A percentile compares a stretch with the other conserved stretches of the same genome.
Conservation (phyloP, 495 filamentous ascomycete species). For the Xylaria scruposa region DNA sequence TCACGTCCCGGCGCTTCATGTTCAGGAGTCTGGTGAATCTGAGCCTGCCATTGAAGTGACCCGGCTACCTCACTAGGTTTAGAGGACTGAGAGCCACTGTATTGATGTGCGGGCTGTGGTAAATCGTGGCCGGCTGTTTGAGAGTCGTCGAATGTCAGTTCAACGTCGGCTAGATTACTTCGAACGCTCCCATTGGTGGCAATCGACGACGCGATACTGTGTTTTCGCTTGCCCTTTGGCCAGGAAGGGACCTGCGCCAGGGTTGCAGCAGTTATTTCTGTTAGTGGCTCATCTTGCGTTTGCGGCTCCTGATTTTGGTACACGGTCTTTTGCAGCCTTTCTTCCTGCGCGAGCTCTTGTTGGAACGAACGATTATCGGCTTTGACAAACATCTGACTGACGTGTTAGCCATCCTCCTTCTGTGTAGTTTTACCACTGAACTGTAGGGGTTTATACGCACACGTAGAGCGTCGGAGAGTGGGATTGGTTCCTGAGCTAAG, state of each 20-base stretch:
- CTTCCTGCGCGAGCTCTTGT: slow-evolving; percentile 48
- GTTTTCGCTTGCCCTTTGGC: slow-evolving; percentile 28
- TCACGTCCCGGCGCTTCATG: neutral
- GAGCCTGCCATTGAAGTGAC: slow-evolving; percentile 6
- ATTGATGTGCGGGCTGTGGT: slow-evolving; percentile 31
- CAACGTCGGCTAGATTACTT: slow-evolving; percentile 31
- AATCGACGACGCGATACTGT: slow-evolving; percentile 37
- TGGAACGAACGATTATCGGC: slow-evolving; percentile 54
- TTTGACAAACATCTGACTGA: slow-evolving; percentile 45
- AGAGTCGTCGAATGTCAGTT: slow-evolving; percentile 36
- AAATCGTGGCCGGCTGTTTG: slow-evolving; percentile 34
- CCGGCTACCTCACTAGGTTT: slow-evolving; percentile 25
- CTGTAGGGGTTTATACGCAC: slow-evolving; percentile 25
- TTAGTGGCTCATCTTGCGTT: slow-evolving; percentile 9
- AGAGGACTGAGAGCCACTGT: slow-evolving; percentile 13
- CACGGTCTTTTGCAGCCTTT: neutral
- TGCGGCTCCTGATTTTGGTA: slow-evolving; percentile 22
- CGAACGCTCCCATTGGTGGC: slow-evolving; percentile 38
- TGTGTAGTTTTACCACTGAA: neutral
- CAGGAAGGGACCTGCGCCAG: slow-evolving; percentile 23
- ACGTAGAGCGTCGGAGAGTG: slow-evolving; percentile 48
- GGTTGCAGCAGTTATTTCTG: slow-evolving; percentile 28
- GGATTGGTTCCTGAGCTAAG: slow-evolving; percentile 39
- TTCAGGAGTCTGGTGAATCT: neutral
- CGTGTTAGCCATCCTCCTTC: slow-evolving; percentile 6